Evolutionary conservation across 164 flowering plant genomes (phyloP).

Genomic region (Aristolochia contorta): DNA sequence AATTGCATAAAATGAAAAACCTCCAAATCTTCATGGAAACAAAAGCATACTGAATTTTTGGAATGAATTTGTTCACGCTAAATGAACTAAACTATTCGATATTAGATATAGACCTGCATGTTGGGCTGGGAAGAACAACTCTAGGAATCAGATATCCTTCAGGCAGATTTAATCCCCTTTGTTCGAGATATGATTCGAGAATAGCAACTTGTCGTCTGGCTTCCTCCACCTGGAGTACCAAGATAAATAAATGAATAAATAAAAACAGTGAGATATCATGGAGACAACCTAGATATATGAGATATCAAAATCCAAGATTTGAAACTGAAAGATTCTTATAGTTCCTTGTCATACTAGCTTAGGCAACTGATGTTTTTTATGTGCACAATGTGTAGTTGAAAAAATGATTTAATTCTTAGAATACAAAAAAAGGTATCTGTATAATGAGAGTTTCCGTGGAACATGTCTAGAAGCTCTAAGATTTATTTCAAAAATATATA

Average conservation of each 20-base stretch:
- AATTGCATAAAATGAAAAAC: neutral
- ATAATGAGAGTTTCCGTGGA: no score
- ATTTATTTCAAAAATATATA: no score
- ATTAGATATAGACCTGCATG: constrained; percentile 36
- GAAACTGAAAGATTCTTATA: neutral
- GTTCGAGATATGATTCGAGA: constrained; percentile 88
- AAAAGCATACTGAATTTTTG: no score
- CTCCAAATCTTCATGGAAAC: no score
- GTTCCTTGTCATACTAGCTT: no score
- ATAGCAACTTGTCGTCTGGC: constrained; percentile 42
- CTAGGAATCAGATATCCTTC: constrained; percentile 62
- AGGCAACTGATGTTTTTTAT: no score
- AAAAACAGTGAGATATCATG: no score
- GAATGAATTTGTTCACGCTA: no score
- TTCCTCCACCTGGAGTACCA: constrained; percentile 48
- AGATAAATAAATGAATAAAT: neutral
- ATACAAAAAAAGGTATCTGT: no score
- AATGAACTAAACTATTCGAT: neutral
- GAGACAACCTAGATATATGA: neutral
- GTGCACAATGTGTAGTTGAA: no score
- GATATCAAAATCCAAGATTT: neutral
- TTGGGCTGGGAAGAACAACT: constrained; percentile 78
- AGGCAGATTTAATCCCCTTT: constrained; percentile 68
- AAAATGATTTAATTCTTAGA: no score
- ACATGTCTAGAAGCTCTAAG: no score